A percentile compares a stretch with the other conserved stretches of the same genome.
Conservation (phyloP, 768 basidiomycete genomes). For the Serendipita sp. region DNA sequence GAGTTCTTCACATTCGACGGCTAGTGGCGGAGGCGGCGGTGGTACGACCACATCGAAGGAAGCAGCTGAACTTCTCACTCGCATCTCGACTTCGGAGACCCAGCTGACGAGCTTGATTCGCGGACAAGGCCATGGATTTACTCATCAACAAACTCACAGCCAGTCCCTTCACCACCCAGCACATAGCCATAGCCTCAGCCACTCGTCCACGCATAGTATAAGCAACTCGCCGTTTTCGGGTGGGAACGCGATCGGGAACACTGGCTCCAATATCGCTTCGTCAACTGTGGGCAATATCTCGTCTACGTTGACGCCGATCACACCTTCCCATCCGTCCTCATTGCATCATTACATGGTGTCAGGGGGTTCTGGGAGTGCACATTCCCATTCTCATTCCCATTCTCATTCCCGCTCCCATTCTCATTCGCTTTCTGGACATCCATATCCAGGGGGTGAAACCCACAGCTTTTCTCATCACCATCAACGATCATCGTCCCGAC, state of each 20-base stretch:
- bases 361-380: not conserved
- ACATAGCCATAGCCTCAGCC: conserved; percentile 2
- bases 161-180: not conserved
- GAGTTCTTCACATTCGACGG: not conserved
- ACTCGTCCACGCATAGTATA: not conserved
- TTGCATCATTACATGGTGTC: conserved; percentile 1
- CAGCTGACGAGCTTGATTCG: not conserved
- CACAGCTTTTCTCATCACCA: not conserved
- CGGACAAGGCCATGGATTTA: not conserved
- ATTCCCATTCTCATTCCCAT: too few species aligned
- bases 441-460: not conserved
- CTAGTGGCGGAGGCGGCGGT: not conserved
- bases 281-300: not conserved
- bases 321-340: conserved; percentile 3
- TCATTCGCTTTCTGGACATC: not conserved
- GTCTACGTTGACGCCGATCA: conserved; percentile 1
- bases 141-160: not conserved
- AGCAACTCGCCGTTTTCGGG: not conserved
- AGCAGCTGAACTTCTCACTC: not conserved
- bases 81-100: not conserved
- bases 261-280: too few species aligned
- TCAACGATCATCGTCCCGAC: not conserved
- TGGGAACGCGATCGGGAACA: too few species aligned
- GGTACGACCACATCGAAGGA: not conserved
- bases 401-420: too few species aligned